Evolutionary conservation across 768 basidiomycete species (phyloP), one percentile per base, ranked within the genome.

Genomic region (Amanita rubescens): DNA sequence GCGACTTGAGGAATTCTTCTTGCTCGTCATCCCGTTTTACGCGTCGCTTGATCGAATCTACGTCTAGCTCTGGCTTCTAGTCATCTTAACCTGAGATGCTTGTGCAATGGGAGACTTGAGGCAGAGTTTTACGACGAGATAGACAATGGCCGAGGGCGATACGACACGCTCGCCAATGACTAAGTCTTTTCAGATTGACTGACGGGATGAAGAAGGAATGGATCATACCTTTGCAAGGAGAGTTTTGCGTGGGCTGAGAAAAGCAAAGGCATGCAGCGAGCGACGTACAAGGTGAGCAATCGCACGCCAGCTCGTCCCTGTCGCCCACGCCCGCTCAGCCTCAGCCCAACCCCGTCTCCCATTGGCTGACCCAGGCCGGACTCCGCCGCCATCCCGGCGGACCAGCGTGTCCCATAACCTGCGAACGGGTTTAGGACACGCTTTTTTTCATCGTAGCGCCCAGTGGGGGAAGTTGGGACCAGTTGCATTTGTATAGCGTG

Each of bases 81-180:
- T 65, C 57, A 5, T 59, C 57, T 19, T 14, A 8, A 17, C 57
- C 15, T 14, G 12, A 17, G 51, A 43, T 15, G 43, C 6, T 25
- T 35, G 42, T 24, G 65, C 57, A 3, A 70, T 66, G 19, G 87
- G 85, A 5, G 83, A 82, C 20, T 75, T 69, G 42, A 96, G 62
- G 15, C 90, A 85, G 17, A 94, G 75, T 67, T 94, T 93, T 67
- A 95, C 79, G 27, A 89, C 75, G 37, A 97, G 79, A 62, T 84
- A 86, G 22, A 96, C 90, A 57, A 97, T 87, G 0, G 95, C 83
- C 2, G 87, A 87, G 0, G 95, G 94, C 0, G 90, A 87, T 33
- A 98, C 81, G 32, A 87, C 69, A 14, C 84, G 84, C 69, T 99
- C 96, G 51, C 90, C 95, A 56, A 92, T 89, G 49, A 99, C 94